phyloP scores from a whole-genome alignment of 495 filamentous ascomycete species.

The Penicillium atrosanguineum region DNA sequence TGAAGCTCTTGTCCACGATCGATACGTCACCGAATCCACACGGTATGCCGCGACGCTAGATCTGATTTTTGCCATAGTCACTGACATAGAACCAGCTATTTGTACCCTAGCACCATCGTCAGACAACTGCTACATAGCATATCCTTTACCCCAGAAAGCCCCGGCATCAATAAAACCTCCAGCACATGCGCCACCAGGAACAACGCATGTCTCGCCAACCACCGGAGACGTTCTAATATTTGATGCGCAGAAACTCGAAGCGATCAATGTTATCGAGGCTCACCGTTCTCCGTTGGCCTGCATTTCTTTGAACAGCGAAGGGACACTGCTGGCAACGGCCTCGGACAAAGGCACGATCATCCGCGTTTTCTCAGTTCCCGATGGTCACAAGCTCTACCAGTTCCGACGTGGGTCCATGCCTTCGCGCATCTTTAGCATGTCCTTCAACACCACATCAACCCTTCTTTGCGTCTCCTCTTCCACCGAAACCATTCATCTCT shows the following conservation, averaged over 20 bases:
- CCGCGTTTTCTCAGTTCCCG: constrained; percentile 86
- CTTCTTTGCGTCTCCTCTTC: constrained; percentile 93
- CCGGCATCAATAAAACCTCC: constrained; percentile 63
- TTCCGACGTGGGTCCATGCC: constrained; percentile 94
- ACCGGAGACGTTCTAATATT: constrained; percentile 92
- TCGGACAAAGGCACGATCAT: constrained; percentile 98
- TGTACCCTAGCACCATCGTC: constrained; percentile 90
- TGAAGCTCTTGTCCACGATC: constrained; percentile 87
- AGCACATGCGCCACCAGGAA: constrained; percentile 79
- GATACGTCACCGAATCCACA: constrained; percentile 89
- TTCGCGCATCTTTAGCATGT: constrained; percentile 95
- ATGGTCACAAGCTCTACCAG: constrained; percentile 88
- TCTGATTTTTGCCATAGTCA: constrained; percentile 5
- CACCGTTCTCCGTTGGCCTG: constrained; percentile 89
- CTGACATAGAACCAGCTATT: constrained; percentile 57
- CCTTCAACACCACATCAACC: constrained; percentile 93
- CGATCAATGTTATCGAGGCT: constrained; percentile 88
- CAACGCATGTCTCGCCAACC: constrained; percentile 70
- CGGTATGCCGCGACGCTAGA: constrained; percentile 45
- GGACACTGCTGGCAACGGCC: constrained; percentile 89
- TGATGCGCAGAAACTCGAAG: constrained; percentile 80
- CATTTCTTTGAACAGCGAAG: constrained; percentile 87
- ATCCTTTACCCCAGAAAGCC: constrained; percentile 83
- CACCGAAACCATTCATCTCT: constrained; percentile 96
- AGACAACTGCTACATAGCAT: constrained; percentile 92